These are phyloP conservation scores for Hypoxylon trugodes DNA, from an alignment of 495 filamentous ascomycete species.

Conservation along the genomic window DNA sequence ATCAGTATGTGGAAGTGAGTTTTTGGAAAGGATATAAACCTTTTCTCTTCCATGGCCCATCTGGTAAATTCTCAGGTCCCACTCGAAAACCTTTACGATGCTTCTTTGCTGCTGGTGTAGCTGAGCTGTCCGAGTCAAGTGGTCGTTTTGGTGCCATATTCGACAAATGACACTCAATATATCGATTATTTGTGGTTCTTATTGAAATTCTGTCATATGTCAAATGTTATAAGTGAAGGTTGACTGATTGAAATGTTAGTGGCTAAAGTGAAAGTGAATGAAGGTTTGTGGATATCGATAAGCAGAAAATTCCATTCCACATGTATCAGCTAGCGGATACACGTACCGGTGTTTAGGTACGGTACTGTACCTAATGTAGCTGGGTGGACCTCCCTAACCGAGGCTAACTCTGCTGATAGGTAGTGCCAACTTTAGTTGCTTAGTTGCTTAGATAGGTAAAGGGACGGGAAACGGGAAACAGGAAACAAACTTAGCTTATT, in stretches of 20 bases:
- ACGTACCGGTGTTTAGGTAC: not conserved
- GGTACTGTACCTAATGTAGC: not conserved
- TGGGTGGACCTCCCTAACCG: conserved; percentile 14
- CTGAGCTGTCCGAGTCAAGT: conserved; percentile 56
- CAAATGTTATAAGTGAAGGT: conserved; percentile 2
- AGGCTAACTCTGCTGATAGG: too few species aligned
- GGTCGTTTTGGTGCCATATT: conserved; percentile 72
- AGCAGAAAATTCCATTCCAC: too few species aligned
- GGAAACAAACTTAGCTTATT: conserved; percentile 4
- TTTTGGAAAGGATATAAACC: conserved; percentile 54
- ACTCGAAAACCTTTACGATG: conserved; percentile 68
- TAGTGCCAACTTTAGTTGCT: too few species aligned
- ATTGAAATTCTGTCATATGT: not conserved
- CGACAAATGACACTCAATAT: conserved; percentile 8
- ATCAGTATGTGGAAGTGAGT: not conserved
- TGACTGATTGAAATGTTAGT: not conserved
- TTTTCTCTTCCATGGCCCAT: conserved; percentile 91
- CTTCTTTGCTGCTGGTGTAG: conserved; percentile 54
- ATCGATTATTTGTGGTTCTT: not conserved
- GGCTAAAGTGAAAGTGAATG: not conserved
- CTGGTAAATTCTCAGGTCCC: conserved; percentile 91
- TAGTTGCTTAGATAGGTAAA: too few species aligned
- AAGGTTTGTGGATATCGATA: conserved; percentile 14
- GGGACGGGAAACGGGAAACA: too few species aligned
- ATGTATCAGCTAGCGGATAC: too few species aligned